Evolutionary conservation across 345 rosid genomes (phyloP).

Genomic region (Isatis tinctoria): DNA sequence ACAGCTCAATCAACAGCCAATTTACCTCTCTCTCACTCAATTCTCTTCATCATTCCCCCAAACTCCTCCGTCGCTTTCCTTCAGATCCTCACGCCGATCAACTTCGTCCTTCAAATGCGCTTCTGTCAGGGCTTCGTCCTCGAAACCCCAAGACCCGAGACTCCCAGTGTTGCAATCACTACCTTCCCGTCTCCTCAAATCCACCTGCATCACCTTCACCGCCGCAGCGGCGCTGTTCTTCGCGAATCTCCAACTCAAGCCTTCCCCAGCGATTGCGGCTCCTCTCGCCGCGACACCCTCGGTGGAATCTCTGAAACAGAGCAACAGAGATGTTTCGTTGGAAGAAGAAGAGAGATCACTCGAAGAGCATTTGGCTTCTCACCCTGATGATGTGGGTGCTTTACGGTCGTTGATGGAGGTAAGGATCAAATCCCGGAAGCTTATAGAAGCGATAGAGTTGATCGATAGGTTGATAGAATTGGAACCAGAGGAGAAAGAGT

Average conservation of each 20-base stretch:
- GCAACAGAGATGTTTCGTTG: constrained; percentile 16
- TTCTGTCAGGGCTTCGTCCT: constrained; percentile 43
- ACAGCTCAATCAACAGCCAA: constrained; percentile 39
- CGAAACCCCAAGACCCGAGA: constrained; percentile 5
- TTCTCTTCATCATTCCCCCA: constrained; percentile 37
- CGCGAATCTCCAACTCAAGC: constrained; percentile 41
- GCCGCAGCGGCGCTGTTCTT: constrained; percentile 65
- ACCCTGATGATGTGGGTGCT: constrained; percentile 48
- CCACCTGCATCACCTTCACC: constrained; percentile 54
- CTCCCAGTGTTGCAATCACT: constrained; percentile 27
- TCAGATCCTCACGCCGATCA: constrained; percentile 29
- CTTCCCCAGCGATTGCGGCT: constrained; percentile 46
- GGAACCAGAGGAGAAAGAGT: constrained; percentile 75
- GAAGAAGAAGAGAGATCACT: constrained; percentile 50
- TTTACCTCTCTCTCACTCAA: constrained; percentile 42
- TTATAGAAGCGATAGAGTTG: constrained; percentile 51
- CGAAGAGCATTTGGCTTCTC: constrained; percentile 39
- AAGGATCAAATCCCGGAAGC: constrained; percentile 56
- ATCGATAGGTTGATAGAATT: constrained; percentile 61
- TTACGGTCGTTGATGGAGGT: constrained; percentile 66
- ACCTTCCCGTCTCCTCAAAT: constrained; percentile 35
- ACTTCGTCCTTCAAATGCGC: constrained; percentile 33
- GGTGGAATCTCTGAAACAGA: constrained; percentile 32
- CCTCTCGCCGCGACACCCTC: constrained; percentile 33
- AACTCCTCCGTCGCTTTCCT: constrained; percentile 34